Base-by-base conservation (phyloP, 768 basidiomycete genomes). In the Leucogyrophana mollusca region DNA sequence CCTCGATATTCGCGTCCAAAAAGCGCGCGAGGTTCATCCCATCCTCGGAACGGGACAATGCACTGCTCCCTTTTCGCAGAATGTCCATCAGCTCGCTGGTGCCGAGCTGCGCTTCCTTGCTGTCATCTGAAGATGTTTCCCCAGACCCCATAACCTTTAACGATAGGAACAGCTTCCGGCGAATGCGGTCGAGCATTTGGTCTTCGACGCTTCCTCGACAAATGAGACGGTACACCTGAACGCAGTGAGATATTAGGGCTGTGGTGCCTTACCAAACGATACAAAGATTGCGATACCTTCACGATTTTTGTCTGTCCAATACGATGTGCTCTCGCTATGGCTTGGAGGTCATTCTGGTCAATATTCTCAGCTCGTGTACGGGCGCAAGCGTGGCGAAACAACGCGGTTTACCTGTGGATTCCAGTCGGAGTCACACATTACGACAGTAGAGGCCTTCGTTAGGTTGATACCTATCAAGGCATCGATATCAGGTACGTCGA, bases 251-350 rank as follows among this genome's bases (percentile, higher is more conserved):
- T 21, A 16, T 17, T 7, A 22, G 5, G 2, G 9, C 18, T 21
- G 36, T 24, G 8, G 30, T 27, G 14, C n/a, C n/a, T n/a, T n/a
- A n/a, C n/a, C n/a, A n/a, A n/a, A n/a, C n/a, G n/a, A n/a, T n/a
- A n/a, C 24, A 25, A 36, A 27, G 27, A 22, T 4, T 9, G 22
- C 16, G 56, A 20, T 55, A 80, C 80, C 61, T 85, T 79, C 49
- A 89, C 87, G 20, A 69, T 68, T 56, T 85, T 86, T 42, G 77
- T 86, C 60, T 89, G 87, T 5, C 87, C 87, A 44, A 88, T 86
- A 9, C 90, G 79, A 61, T 91, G 90, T 0, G 90, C 90, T 34
- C 90, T 76, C 18, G 90, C 90, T 62, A 91, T 89, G 1, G 90
- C 90, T 65, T 91, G 89, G 5, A 91, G 67, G 60, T 92, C 90